These are phyloP conservation scores for Ascochyta viciae-villosae DNA, from an alignment of 2,329 filamentous ascomycete species.

Conservation along the genomic window DNA sequence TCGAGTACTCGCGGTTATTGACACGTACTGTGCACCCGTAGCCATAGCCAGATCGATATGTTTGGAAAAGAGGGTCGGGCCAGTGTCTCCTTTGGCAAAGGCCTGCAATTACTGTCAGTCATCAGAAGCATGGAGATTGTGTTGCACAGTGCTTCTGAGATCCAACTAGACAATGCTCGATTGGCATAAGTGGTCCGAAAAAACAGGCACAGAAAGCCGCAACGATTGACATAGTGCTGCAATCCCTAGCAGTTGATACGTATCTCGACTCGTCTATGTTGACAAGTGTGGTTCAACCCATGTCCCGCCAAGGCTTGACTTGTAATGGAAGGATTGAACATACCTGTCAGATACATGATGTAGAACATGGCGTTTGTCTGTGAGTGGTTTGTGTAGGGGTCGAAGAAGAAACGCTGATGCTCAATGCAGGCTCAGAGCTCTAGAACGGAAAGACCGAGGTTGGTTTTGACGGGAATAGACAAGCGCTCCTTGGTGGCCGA, in stretches of 20 bases:
- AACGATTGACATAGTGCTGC: not conserved
- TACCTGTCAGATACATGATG: constrained; percentile 55
- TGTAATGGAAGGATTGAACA: constrained; percentile 16
- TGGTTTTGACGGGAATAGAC: constrained; percentile 41
- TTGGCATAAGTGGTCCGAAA: not conserved
- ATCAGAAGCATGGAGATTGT: not conserved
- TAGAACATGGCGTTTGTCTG: constrained; percentile 49
- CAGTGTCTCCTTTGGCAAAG: constrained; percentile 94
- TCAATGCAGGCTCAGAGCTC: constrained; percentile 35
- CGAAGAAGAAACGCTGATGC: constrained; percentile 29
- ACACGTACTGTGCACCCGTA: constrained; percentile 91
- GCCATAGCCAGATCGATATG: constrained; percentile 74
- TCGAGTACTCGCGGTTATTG: constrained; percentile 96
- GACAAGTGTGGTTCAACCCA: not conserved
- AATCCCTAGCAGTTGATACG: constrained; percentile 1
- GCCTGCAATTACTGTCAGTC: constrained; percentile 62
- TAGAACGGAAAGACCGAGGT: constrained; percentile 31
- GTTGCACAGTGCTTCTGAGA: not conserved
- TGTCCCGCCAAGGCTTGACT: not conserved
- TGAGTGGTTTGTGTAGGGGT: constrained; percentile 27
- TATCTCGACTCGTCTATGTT: not conserved
- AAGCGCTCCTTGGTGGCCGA: constrained; percentile 44
- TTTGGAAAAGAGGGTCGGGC: constrained; percentile 89
- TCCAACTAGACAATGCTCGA: not conserved
- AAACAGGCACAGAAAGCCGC: not conserved